A percentile compares a stretch with the other conserved stretches of the same genome.
Conservation (phyloP, 2,329 filamentous ascomycete species). For the Aspergillus hortae region DNA sequence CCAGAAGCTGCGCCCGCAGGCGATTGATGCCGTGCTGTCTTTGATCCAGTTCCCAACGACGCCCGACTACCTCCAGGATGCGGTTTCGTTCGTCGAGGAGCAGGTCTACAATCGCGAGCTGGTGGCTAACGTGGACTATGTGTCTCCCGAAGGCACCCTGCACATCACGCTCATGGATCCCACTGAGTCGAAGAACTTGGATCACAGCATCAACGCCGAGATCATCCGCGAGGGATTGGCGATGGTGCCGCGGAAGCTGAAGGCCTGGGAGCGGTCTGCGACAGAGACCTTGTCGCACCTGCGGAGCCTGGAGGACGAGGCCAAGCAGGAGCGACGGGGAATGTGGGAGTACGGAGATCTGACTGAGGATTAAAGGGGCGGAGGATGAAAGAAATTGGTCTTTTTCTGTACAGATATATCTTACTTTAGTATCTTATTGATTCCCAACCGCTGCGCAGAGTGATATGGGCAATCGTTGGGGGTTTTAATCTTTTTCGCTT, state of each 20-base stretch:
- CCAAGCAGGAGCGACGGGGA: conserved; percentile 74
- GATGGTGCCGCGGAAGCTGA: conserved; percentile 89
- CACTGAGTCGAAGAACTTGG: conserved; percentile 57
- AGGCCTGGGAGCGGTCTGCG: conserved; percentile 81
- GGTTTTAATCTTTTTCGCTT: neutral
- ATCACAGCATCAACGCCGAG: conserved; percentile 85
- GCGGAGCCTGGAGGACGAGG: conserved; percentile 69
- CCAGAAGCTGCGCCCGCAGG: conserved; percentile 82
- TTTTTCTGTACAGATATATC: conserved; percentile 7
- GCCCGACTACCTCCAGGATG: conserved; percentile 78
- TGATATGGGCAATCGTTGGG: neutral
- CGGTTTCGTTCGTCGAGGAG: conserved; percentile 70
- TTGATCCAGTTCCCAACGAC: conserved; percentile 84
- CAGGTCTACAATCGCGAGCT: conserved; percentile 71
- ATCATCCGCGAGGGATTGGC: conserved; percentile 78
- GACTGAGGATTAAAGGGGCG: conserved; percentile 68
- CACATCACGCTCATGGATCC: conserved; percentile 88
- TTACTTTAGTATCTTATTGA: conserved; percentile 4
- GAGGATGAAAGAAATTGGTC: neutral
- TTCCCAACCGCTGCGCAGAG: conserved; percentile 3
- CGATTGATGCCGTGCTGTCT: conserved; percentile 78
- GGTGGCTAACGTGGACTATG: conserved; percentile 86
- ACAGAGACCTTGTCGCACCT: conserved; percentile 68
- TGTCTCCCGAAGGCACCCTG: conserved; percentile 74
- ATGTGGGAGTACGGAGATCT: conserved; percentile 99